Percentiles rank a stretch among this genome's conserved stretches.
These are phyloP conservation scores for Parmelia sp. DNA, from an alignment of 495 filamentous ascomycete species.

Conservation along the genomic window DNA sequence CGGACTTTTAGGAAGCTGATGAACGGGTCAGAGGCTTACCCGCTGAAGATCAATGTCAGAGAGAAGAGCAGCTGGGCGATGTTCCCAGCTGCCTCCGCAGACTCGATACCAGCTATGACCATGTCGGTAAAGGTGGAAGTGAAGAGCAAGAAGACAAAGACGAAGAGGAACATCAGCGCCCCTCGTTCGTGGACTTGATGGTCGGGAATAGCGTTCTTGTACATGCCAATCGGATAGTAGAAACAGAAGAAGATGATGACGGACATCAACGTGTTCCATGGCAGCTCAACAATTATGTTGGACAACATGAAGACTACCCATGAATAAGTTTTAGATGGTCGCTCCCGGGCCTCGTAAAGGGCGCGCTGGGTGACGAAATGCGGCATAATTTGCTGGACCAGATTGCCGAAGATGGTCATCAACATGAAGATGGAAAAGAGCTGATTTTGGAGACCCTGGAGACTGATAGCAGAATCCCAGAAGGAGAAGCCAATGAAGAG, in stretches of 20 bases:
- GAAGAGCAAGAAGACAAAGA: slow-evolving; percentile 45
- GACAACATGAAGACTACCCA: slow-evolving; percentile 80
- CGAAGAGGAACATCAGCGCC: slow-evolving; percentile 57
- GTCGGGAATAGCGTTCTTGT: slow-evolving; percentile 57
- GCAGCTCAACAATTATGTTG: slow-evolving; percentile 68
- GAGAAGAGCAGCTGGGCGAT: slow-evolving; percentile 62
- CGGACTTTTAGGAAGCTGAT: not conserved
- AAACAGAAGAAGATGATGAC: slow-evolving; percentile 64
- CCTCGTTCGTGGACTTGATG: slow-evolving; percentile 52
- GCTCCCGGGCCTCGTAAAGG: slow-evolving; percentile 80
- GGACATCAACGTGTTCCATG: slow-evolving; percentile 67
- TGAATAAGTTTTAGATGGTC: slow-evolving; percentile 74
- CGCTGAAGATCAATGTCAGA: slow-evolving; percentile 63
- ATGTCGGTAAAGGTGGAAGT: slow-evolving; percentile 50
- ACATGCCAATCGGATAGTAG: slow-evolving; percentile 79
- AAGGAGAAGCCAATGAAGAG: slow-evolving; percentile 90
- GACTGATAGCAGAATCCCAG: slow-evolving; percentile 59
- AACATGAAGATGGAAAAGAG: slow-evolving; percentile 85
- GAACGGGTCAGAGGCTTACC: slow-evolving; percentile 30
- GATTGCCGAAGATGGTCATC: slow-evolving; percentile 65
- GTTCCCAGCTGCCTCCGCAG: slow-evolving; percentile 59
- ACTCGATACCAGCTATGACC: slow-evolving; percentile 61
- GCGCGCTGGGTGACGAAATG: slow-evolving; percentile 70
- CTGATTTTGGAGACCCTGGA: slow-evolving; percentile 80
- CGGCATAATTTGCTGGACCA: slow-evolving; percentile 81